Percentiles rank a stretch among this genome's conserved stretches.
Evolutionary conservation across 2,329 filamentous ascomycete species (phyloP).

Genomic region (Fusarium hainanense): DNA sequence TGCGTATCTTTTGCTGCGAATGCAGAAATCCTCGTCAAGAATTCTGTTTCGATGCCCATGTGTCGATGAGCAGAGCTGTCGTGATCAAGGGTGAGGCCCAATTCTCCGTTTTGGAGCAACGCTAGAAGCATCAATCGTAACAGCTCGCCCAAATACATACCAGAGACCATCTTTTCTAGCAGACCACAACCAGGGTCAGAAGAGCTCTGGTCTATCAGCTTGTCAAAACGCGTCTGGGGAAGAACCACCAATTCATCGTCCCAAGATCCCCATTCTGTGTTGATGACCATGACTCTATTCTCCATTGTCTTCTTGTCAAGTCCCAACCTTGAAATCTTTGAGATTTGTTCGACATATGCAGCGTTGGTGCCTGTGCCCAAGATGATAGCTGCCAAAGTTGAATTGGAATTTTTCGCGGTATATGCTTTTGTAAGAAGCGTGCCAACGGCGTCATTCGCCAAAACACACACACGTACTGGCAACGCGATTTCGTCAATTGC

Average conservation of each 20-base stretch:
- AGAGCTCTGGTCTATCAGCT: background rate
- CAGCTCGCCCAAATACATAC: slow-evolving; percentile 9
- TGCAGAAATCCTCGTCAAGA: background rate
- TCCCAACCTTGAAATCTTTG: background rate
- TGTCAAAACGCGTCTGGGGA: slow-evolving; percentile 10
- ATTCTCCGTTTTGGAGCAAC: too few relatives aligned
- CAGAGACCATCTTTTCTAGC: slow-evolving; percentile 18
- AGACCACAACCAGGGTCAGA: slow-evolving; percentile 4
- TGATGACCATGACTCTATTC: background rate
- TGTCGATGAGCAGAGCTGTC: background rate
- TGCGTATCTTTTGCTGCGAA: accelerated
- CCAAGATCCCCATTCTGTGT: slow-evolving; percentile 22
- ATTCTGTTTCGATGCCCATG: background rate
- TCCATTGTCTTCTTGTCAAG: accelerated
- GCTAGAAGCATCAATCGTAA: background rate
- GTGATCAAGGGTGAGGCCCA: too few relatives aligned
- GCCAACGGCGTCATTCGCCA: slow-evolving; percentile 13
- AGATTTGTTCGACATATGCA: background rate
- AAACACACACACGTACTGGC: background rate
- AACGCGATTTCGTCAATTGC: background rate
- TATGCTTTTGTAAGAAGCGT: slow-evolving; percentile 1
- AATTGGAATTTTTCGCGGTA: background rate
- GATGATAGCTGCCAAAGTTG: background rate
- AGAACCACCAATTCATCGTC: background rate
- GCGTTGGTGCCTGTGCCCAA: slow-evolving; percentile 11